Evolutionary conservation across 2,329 filamentous ascomycete genomes (phyloP).

Genomic region (Paraphoma sp.): DNA sequence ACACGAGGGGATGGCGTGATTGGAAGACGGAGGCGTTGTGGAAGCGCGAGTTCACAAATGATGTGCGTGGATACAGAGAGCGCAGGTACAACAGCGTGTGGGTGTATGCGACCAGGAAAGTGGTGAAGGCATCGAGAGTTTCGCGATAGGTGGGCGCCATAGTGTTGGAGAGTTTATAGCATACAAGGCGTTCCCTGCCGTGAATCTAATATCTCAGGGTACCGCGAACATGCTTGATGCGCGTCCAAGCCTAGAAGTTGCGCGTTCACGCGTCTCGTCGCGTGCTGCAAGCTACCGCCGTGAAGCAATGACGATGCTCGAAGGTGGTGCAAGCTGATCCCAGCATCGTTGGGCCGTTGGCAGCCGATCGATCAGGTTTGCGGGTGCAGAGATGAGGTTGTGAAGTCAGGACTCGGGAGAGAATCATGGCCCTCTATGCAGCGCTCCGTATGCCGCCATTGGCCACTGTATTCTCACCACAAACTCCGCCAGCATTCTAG

Average conservation of each 20-base stretch:
- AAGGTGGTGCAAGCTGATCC: conserved; percentile 6
- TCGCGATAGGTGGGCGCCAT: conserved; percentile 42
- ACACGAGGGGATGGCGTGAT: conserved; percentile 84
- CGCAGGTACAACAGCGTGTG: conserved; percentile 89
- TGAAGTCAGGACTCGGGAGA: conserved; percentile 4
- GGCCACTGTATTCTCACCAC: conserved; percentile 2
- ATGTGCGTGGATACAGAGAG: conserved; percentile 75
- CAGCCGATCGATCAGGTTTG: conserved; percentile 2
- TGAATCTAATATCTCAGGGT: not conserved
- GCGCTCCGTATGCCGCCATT: not conserved
- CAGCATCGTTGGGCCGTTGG: conserved; percentile 8
- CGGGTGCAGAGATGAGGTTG: not conserved
- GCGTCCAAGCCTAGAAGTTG: not conserved
- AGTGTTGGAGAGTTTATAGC: not conserved
- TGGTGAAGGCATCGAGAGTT: conserved; percentile 73
- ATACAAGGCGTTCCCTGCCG: conserved; percentile 17
- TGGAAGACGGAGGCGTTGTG: conserved; percentile 87
- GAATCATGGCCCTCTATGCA: not conserved
- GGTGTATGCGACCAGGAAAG: conserved; percentile 81
- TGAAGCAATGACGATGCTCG: not conserved
- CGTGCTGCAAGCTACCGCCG: not conserved
- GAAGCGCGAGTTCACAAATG: conserved; percentile 80
- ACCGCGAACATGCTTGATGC: no score
- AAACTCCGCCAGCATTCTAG: not conserved
- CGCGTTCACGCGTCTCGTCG: not conserved